Evolutionary conservation across 108 stramenopile genomes (phyloP).

Genomic region (Pseudonitzschia multiseries): DNA sequence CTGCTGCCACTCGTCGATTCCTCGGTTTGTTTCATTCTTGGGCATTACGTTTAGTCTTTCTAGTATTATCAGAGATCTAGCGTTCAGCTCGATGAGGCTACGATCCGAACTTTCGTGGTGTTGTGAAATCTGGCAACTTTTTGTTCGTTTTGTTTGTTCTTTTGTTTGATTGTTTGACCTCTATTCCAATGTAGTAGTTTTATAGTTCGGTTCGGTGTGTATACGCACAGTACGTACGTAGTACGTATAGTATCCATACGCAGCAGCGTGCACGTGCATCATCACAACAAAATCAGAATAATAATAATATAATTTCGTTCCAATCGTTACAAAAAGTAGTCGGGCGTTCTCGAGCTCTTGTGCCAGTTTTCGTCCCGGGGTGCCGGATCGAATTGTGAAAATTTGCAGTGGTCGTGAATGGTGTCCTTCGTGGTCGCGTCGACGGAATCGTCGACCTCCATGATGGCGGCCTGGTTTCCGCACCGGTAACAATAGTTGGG

Average conservation of each 20-base stretch:
- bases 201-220: background rate
- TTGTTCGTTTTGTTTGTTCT: too few relatives aligned
- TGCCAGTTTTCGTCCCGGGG: conserved; percentile 94
- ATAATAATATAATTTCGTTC: too few relatives aligned
- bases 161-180: too few relatives aligned
- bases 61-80: too few relatives aligned
- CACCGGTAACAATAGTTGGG: conserved; percentile 78
- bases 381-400: conserved; percentile 91
- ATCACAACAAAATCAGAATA: too few relatives aligned
- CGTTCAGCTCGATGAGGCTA: too few relatives aligned
- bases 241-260: background rate
- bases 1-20: too few relatives aligned
- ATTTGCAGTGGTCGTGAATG: conserved; percentile 80
- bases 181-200: background rate
- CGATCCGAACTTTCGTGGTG: too few relatives aligned
- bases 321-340: conserved; percentile 94
- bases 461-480: conserved; percentile 97
- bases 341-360: conserved; percentile 90
- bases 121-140: too few relatives aligned
- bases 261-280: too few relatives aligned
- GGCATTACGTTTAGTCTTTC: too few relatives aligned
- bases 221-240: background rate
- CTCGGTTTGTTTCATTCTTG: too few relatives aligned
- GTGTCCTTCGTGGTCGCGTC: conserved; percentile 53
- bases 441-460: conserved; percentile 80